Conservation (phyloP, 768 basidiomycete species). For the Botryobasidium botryosum region DNA sequence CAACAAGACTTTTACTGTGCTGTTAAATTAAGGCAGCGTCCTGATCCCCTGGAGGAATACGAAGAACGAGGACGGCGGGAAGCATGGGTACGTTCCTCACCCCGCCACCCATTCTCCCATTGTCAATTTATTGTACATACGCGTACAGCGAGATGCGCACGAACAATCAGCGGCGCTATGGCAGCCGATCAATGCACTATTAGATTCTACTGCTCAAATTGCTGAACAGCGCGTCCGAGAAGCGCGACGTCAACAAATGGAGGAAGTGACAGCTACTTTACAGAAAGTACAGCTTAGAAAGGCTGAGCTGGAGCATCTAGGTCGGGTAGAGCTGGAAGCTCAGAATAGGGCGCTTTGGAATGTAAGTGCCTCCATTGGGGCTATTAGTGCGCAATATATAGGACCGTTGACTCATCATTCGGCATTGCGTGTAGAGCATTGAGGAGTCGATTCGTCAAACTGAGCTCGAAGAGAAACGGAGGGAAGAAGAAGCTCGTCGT, state of each 20-base stretch:
- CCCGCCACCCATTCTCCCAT: background rate
- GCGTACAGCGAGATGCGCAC: conserved; percentile 4
- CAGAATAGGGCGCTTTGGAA: conserved; percentile 2
- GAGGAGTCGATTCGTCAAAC: no score
- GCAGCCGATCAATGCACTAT: conserved; percentile 5
- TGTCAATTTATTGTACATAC: background rate
- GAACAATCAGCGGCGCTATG: background rate
- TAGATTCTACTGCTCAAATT: background rate
- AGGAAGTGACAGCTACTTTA: conserved; percentile 2
- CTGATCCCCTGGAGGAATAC: conserved; percentile 10
- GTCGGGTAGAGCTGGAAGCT: background rate
- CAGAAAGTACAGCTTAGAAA: background rate
- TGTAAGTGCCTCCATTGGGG: no score
- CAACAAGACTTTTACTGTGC: conserved; percentile 8
- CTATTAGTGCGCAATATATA: no score
- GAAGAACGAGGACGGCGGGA: conserved; percentile 5
- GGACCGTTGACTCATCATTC: no score
- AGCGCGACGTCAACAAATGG: background rate
- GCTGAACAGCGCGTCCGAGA: conserved; percentile 1
- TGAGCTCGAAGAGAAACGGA: no score
- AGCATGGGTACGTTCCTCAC: conserved; percentile 5
- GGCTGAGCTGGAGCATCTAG: background rate
- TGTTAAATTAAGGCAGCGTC: conserved; percentile 7
- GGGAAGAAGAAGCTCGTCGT: conserved; percentile 7
- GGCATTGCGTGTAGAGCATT: no score